Evolutionary conservation across 2,329 filamentous ascomycete species (phyloP).

Genomic region (Biscogniauxia marginata): DNA sequence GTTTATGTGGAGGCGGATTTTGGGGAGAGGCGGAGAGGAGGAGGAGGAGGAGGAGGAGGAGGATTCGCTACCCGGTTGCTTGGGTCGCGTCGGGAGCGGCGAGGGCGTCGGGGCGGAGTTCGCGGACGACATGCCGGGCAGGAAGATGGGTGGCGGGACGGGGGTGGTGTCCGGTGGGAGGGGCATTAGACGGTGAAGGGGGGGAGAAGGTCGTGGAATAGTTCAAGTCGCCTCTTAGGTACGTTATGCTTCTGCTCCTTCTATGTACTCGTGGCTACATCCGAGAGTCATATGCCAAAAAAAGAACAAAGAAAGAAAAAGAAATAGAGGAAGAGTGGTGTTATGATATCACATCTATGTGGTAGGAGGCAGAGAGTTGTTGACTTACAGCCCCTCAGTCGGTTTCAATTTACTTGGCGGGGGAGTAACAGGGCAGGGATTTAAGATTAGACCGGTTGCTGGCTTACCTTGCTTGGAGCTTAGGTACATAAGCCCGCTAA

Average conservation of each 20-base stretch:
- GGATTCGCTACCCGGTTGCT: constrained; percentile 1
- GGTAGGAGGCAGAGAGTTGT: too few relatives aligned
- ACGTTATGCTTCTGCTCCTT: too few relatives aligned
- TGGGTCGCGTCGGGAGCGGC: constrained; percentile 16
- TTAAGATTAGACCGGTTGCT: neutral
- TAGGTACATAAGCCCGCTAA: neutral
- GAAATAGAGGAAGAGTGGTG: too few relatives aligned
- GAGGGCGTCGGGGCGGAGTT: constrained; percentile 13
- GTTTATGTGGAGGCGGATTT: constrained; percentile 58
- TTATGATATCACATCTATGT: too few relatives aligned
- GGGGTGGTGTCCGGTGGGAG: constrained; percentile 33
- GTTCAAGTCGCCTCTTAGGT: too few relatives aligned
- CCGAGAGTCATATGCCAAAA: too few relatives aligned
- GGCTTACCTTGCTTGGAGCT: neutral
- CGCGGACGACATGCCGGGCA: constrained; percentile 32
- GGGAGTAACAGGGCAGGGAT: neutral
- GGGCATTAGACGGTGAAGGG: too few relatives aligned
- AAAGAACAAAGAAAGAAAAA: too few relatives aligned
- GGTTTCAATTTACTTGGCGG: too few relatives aligned
- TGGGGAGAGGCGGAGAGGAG: constrained; percentile 45
- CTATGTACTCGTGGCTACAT: too few relatives aligned
- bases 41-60: neutral
- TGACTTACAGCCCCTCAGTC: too few relatives aligned
- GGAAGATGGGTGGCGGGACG: constrained; percentile 33
- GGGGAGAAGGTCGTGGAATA: too few relatives aligned